phyloP scores from a whole-genome alignment of 495 filamentous ascomycete species.

The Annulohypoxylon moriforme region DNA sequence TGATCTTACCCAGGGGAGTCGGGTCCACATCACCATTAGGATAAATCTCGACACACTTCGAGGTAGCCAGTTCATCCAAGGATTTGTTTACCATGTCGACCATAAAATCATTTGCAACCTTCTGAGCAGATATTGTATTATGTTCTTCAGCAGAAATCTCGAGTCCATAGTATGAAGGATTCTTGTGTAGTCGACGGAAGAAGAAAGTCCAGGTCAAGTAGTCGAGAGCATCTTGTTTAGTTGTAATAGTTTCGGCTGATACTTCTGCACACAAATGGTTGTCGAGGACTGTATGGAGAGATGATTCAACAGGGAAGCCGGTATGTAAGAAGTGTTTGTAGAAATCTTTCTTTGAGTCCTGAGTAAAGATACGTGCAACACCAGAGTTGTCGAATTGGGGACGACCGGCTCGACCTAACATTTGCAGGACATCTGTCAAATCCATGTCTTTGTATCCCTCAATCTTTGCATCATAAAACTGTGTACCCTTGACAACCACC shows the following conservation, averaged over 20 bases:
- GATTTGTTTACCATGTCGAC: conserved; percentile 89
- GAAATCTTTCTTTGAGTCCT: conserved; percentile 98
- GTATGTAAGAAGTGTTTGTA: conserved; percentile 99
- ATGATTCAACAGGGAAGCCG: conserved; percentile 96
- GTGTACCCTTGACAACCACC: conserved; percentile 97
- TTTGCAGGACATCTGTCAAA: conserved; percentile 96
- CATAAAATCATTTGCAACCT: conserved; percentile 90
- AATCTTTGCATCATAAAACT: conserved; percentile 98
- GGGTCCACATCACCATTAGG: conserved; percentile 91
- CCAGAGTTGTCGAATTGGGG: conserved; percentile 97
- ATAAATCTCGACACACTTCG: conserved; percentile 80
- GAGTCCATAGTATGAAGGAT: conserved; percentile 96
- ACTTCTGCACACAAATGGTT: conserved; percentile 98
- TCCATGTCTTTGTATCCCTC: conserved; percentile 99
- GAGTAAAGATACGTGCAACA: conserved; percentile 95
- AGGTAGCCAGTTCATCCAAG: conserved; percentile 80
- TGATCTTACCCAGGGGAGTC: conserved; percentile 94
- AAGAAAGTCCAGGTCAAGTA: conserved; percentile 99
- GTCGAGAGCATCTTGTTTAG: conserved; percentile 97
- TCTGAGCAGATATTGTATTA: conserved; percentile 85
- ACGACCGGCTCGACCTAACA: conserved; percentile 94
- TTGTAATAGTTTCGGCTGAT: conserved; percentile 87
- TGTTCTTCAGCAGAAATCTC: conserved; percentile 95
- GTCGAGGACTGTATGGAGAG: conserved; percentile 93
- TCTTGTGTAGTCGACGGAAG: conserved; percentile 96